Evolutionary conservation across 306 rosid species (phyloP), one percentile per base, ranked within the genome.

Genomic region (Hippophae tibetana): DNA sequence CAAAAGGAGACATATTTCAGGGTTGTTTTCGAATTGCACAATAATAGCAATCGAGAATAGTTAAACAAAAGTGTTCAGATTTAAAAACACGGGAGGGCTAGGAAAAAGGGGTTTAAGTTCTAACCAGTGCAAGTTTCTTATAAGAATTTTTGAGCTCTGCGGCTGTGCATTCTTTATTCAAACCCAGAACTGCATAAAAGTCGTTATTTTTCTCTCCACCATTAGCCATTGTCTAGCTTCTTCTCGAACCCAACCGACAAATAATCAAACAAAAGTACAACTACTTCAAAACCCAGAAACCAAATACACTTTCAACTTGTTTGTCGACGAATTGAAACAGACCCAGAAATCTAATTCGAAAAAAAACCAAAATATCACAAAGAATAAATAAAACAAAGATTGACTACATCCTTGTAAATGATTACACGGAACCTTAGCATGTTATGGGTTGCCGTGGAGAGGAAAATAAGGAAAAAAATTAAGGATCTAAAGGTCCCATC

Each of bases 101-200:
- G n/a, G 8, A 11, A 42, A 48, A 43, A 42, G 58, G 12, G 26
- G 5, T 18, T 25, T 10, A 50, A 45, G 64, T 27, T 73, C 89
- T 79, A 75, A 89, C 97, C 97, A 83, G 54, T 66, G 97, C 97
- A 48, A 88, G 85, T 77, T 80, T 93, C 86, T 76, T 93, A 77
- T 93, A 93, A 5, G 97, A 88, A 69, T 67, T 80, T 57, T 78
- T 71, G 66, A 93, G 82, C 73, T 93, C 97, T 27, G 69, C 60
- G n/a, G 73, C 82, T 1, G 90, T 58, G 81, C 99, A 93, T 73
- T 86, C 97, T 71, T 86, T 88, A 38, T 82, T 68, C 89, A 93
- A 67, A 9, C 94, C 99, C 74, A 92, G 69, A 43, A 88, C 77
- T 3, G 75, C 76, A 47, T 93, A 93, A 41, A 80, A 84, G 55